phyloP scores from a whole-genome alignment of 75 land plant genomes.

The Sequoia sempervirens region DNA sequence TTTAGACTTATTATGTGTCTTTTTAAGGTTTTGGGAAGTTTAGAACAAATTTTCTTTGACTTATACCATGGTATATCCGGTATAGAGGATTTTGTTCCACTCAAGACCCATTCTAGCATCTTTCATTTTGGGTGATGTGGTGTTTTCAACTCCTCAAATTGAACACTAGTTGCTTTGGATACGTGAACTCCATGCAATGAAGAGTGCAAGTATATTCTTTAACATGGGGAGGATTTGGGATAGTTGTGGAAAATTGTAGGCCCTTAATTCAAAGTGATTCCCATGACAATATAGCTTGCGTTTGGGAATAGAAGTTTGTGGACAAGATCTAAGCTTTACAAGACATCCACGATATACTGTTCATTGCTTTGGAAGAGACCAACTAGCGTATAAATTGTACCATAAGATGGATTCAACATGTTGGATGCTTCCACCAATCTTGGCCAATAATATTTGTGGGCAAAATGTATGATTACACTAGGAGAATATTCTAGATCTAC shows the following conservation, averaged over 20 bases:
- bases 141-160: background rate
- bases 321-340: no score
- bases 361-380: no score
- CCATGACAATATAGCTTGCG: background rate
- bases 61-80: background rate
- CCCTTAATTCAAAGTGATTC: background rate
- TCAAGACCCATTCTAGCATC: background rate
- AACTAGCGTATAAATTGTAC: no score
- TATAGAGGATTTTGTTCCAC: background rate
- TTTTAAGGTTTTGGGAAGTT: background rate
- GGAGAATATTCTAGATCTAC: no score
- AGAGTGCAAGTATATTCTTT: background rate
- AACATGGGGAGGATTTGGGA: background rate
- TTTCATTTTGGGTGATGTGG: constrained; percentile 3
- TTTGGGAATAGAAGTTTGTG: no score
- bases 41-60: background rate
- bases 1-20: background rate
- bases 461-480: no score
- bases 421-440: no score
- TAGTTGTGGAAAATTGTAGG: background rate
- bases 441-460: no score
- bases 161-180: background rate
- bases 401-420: no score
- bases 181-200: background rate
- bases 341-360: no score